A percentile compares a stretch with the other conserved stretches of the same genome.
These are phyloP conservation scores for Nymphaea colorata DNA, from an alignment of 164 flowering plant genomes.

Conservation along the genomic window DNA sequence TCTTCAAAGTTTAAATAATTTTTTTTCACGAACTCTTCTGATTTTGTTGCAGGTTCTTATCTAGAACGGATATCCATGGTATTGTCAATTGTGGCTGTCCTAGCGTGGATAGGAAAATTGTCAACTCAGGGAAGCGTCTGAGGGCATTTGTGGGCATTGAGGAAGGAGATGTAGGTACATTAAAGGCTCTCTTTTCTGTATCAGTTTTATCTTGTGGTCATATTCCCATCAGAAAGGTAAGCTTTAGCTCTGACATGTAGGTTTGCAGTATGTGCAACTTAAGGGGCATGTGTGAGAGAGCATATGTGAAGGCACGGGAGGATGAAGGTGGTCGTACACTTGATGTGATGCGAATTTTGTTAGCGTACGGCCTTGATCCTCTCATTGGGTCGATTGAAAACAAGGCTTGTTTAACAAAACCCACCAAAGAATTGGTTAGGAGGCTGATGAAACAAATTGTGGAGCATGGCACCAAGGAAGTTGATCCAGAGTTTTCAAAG, in stretches of 20 bases:
- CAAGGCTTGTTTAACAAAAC: constrained; percentile 28
- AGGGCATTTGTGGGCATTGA: constrained; percentile 63
- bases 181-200: not conserved
- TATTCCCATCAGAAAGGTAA: no score
- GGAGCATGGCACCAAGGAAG: constrained; percentile 23
- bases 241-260: constrained; percentile 16
- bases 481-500: constrained; percentile 13
- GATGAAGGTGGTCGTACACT: constrained; percentile 69
- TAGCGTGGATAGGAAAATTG: constrained; percentile 75
- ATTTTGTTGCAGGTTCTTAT: constrained; percentile 40
- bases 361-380: constrained; percentile 64
- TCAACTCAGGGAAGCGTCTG: constrained; percentile 85
- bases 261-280: constrained; percentile 75
- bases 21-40: not conserved
- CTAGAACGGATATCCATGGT: constrained; percentile 48
- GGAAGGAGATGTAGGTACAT: constrained; percentile 62
- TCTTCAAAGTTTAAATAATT: no score
- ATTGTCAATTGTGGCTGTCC: constrained; percentile 73
- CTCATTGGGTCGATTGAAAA: constrained; percentile 41
- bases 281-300: constrained; percentile 80
- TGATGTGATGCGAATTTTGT: constrained; percentile 72
- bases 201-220: no score
- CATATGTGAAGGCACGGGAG: constrained; percentile 58
- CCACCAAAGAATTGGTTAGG: constrained; percentile 50
- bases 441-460: constrained; percentile 52